Conservation (phyloP, 331 rosid species). For the Malus hybrid region DNA sequence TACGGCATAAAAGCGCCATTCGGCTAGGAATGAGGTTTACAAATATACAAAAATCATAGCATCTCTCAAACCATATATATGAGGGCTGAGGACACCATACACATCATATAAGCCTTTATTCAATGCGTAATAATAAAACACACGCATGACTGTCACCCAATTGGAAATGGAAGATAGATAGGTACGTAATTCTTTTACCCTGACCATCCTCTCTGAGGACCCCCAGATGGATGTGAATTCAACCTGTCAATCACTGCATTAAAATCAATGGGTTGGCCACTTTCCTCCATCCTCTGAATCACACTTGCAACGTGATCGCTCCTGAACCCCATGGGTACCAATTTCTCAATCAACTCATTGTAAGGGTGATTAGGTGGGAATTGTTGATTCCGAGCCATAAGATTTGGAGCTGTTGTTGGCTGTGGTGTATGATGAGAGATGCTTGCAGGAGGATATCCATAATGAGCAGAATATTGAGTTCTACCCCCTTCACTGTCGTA, state of each 20-base stretch:
- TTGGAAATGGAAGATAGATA: constrained; percentile 15
- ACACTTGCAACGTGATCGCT: constrained; percentile 63
- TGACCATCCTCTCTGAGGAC: constrained; percentile 80
- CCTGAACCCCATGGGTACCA: constrained; percentile 82
- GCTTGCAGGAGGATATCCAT: constrained; percentile 67
- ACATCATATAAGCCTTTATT: constrained; percentile 41
- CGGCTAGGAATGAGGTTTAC: not conserved
- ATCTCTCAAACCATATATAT: constrained; percentile 24
- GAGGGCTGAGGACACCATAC: constrained; percentile 12
- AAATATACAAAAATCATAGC: constrained; percentile 16
- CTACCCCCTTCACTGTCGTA: constrained; percentile 75
- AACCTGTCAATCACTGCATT: constrained; percentile 85
- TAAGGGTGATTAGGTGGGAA: constrained; percentile 67
- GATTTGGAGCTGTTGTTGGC: constrained; percentile 29
- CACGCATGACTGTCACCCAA: constrained; percentile 49
- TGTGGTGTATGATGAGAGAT: constrained; percentile 56
- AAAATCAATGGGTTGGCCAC: constrained; percentile 79
- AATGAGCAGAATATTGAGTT: constrained; percentile 50
- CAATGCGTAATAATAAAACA: constrained; percentile 76
- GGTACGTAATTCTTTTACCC: constrained; percentile 22
- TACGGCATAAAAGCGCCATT: not conserved
- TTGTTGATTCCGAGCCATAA: constrained; percentile 53
- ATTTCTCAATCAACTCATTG: constrained; percentile 70
- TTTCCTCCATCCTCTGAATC: constrained; percentile 95
- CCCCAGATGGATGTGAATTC: constrained; percentile 56